Evolutionary conservation across 2,329 filamentous ascomycete genomes (phyloP).

Genomic region (Talaromyces sp.): DNA sequence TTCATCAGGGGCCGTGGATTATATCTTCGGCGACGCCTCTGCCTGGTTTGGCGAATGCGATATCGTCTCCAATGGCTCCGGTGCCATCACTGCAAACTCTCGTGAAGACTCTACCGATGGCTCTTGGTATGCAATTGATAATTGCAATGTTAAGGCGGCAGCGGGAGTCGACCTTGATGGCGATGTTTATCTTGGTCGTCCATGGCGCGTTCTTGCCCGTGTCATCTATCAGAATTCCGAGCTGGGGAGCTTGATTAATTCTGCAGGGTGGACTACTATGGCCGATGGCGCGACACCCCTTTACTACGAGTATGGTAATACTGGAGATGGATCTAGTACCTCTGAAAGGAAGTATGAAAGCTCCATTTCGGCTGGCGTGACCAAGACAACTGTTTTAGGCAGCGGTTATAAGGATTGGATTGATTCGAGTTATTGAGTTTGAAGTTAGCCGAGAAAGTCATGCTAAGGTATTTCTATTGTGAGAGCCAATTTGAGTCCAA

Average conservation of each 20-base stretch:
- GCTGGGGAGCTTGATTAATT: slow-evolving; percentile 32
- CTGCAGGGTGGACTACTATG: slow-evolving; percentile 38
- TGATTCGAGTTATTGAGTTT: slow-evolving; percentile 14
- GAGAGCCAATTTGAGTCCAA: no score
- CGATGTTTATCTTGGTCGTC: slow-evolving; percentile 36
- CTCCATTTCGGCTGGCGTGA: slow-evolving; percentile 27
- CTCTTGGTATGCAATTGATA: slow-evolving; percentile 36
- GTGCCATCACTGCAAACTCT: slow-evolving; percentile 36
- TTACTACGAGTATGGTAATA: slow-evolving; percentile 35
- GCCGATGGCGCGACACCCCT: slow-evolving; percentile 33
- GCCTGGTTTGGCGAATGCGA: slow-evolving; percentile 36
- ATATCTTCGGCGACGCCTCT: slow-evolving; percentile 39
- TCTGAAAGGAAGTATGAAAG: slow-evolving; percentile 24
- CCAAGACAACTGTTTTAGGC: slow-evolving; percentile 29
- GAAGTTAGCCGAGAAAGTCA: no score
- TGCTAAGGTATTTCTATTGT: no score
- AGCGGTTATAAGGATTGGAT: slow-evolving; percentile 25
- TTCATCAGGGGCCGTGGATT: slow-evolving; percentile 35
- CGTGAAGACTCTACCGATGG: slow-evolving; percentile 27
- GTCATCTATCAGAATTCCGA: slow-evolving; percentile 39
- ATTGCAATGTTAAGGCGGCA: slow-evolving; percentile 28
- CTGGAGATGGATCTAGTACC: slow-evolving; percentile 27
- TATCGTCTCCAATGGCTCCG: slow-evolving; percentile 35
- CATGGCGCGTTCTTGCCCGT: slow-evolving; percentile 37
- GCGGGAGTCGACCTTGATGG: slow-evolving; percentile 23